Evolutionary conservation across 805 yeast genomes (phyloP).

Genomic region (Ogataea saltuana): DNA sequence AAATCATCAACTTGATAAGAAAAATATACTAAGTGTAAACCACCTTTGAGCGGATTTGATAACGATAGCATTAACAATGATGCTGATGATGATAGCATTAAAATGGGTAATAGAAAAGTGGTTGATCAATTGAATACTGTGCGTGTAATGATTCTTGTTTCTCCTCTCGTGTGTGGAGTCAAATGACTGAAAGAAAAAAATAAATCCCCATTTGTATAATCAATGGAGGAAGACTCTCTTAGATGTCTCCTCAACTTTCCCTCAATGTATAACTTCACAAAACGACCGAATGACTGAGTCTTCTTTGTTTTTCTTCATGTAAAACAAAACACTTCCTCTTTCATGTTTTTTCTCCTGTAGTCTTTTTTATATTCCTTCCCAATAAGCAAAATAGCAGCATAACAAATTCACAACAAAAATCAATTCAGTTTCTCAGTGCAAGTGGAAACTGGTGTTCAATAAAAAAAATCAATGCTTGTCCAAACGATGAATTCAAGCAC

Average conservation of each 20-base stretch:
- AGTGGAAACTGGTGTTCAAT: no score
- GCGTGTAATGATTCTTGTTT: constrained; percentile 3
- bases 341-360: constrained; percentile 9
- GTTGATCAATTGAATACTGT: constrained; percentile 5
- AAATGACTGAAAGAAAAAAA: background rate
- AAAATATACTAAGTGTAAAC: constrained; percentile 8
- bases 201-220: background rate
- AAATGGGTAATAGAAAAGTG: constrained; percentile 12
- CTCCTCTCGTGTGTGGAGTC: no score
- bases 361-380: constrained; percentile 21
- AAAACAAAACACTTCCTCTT: background rate
- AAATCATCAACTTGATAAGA: constrained; percentile 8
- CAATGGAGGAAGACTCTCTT: constrained; percentile 1
- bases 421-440: no score
- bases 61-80: no score
- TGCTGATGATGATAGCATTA: constrained; percentile 12
- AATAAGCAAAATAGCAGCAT: constrained; percentile 16
- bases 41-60: no score
- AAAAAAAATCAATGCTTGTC: constrained; percentile 8
- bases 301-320: constrained; percentile 8
- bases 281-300: background rate
- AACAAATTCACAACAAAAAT: constrained; percentile 8
- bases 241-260: constrained; percentile 1
- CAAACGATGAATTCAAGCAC: constrained; percentile 8
- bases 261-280: constrained; percentile 11